These are phyloP conservation scores for Ganoderma resinaceum DNA, from an alignment of 1,284 basidiomycete genomes.

Conservation along the genomic window DNA sequence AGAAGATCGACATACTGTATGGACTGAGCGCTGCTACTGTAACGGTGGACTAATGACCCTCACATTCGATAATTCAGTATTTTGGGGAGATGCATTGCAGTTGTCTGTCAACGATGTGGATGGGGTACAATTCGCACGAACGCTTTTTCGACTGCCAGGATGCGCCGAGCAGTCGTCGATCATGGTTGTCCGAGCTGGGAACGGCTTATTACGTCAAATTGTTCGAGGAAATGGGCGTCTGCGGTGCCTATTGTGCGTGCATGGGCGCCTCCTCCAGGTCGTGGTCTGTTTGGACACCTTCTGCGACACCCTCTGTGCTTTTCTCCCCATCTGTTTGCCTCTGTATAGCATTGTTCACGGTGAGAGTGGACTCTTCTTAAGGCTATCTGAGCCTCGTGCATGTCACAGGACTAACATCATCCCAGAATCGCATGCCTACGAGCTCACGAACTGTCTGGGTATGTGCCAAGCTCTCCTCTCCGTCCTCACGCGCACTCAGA, in stretches of 20 bases:
- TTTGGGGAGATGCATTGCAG: no score
- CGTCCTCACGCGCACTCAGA: slow-evolving; percentile 13
- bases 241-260: slow-evolving; percentile 5
- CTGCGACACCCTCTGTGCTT: slow-evolving; percentile 12
- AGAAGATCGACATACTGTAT: not conserved
- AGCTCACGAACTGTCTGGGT: slow-evolving; percentile 29
- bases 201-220: slow-evolving; percentile 18
- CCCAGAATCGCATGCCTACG: slow-evolving; percentile 23
- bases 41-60: not conserved
- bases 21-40: not conserved
- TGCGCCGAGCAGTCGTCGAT: not conserved
- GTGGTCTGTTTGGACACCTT: slow-evolving; percentile 26
- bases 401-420: slow-evolving; percentile 6
- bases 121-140: not conserved
- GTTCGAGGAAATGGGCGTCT: slow-evolving; percentile 11
- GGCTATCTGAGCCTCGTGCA: not conserved
- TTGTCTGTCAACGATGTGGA: not conserved
- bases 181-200: not conserved
- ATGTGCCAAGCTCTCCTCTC: slow-evolving; percentile 14
- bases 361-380: slow-evolving; percentile 8
- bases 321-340: slow-evolving; percentile 5
- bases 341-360: slow-evolving; percentile 30
- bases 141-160: no score
- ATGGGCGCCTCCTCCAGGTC: slow-evolving; percentile 7
- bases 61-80: no score